Base-by-base conservation (phyloP, 169 alveolate genomes). In the Fabrea salina region DNA sequence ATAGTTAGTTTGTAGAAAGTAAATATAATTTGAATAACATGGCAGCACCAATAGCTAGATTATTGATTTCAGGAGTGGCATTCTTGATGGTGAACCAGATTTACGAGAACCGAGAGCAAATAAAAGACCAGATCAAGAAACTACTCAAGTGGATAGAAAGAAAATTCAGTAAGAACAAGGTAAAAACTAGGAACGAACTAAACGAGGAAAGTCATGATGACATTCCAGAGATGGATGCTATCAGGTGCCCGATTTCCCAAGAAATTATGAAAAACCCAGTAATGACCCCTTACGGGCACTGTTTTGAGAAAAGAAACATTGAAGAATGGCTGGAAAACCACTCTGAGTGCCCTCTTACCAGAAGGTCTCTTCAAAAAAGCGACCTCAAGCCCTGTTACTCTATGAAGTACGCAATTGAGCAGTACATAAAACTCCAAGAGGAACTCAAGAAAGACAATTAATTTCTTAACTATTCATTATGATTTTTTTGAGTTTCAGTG, bases 221-320 rank as follows among this genome's bases (percentile, higher is more conserved):
- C n/a, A 35, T 35, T 58, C 49, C 25, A 27, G 41, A 35, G n/a
- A 58, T 58, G 41, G 76, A 77, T 7, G 19, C 47, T 2, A 32
- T 79, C 27, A 25, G 66, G 37, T 83, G 89, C 61, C 89, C 89
- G 13, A 83, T 83, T 70, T 67, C 80, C 27, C 41, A 54, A 32
- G 80, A 72, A 57, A 16, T 83, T 2, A 83, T 83, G 77, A 79
- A 70, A n/a, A 68, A 58, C 19, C 89, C 85, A 25, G 85, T 83
- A 32, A 67, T 78, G 27, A 83, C 85, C 37, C 89, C 89, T 16
- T 70, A 77, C 53, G 89, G 89, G 49, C 72, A 67, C 58, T 53
- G 82, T 37, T 83, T 71, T 49, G 84, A 83, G 27, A 50, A 80
- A 47, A 22, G n/a, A 16, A 40, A 61, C 30, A 57, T 83, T 32